Evolutionary conservation across 257 asterid genomes (phyloP), one percentile per base, ranked within the genome.

Genomic region (Solanum sejunctum): DNA sequence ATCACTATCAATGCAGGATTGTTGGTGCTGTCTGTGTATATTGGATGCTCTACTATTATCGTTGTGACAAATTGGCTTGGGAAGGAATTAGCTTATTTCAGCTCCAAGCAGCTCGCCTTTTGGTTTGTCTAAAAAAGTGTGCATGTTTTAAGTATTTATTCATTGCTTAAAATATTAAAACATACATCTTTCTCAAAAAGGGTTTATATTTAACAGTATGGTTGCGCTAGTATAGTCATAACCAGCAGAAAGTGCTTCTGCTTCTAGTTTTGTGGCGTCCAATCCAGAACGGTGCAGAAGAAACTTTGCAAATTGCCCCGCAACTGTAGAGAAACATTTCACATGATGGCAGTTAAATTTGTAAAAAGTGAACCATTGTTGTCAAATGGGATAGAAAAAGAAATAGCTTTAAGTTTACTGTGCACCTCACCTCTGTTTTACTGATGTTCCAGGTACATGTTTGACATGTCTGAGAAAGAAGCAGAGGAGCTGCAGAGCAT

Each of bases 391-490:
- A 49, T 21, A 49, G 41, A 49, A 49, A 23, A 21, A 49, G 60
- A 73, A 45, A 73, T 12, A 23, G 20, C 57, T 47, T 73, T 56
- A 47, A 45, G 36, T 73, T 41, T 81, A 81, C 72, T 7, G 54
- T 82, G 79, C 52, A 15, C 23, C n/a, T 66, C 64, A 64, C 79
- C 81, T 15, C 8, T 54, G 83, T 32, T 45, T 52, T 49, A 57
- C 60, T 90, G 87, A 73, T 39, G 90, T 85, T 86, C 93, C 93
- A 97, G 99, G 97, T 97, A 95, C 86, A 94, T 97, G 97, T 97
- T 97, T 82, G 98, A 97, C 89, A 58, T 95, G 85, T 91, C 95
- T 13, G 88, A 84, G 91, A 94, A 92, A 89, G 99, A 97, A 92
- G 97, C 94, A 7, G 91, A 89, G 85, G 98, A 89, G 88, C 94